phyloP scores from a whole-genome alignment of 106 monocot genomes.

The Allium sativum region DNA sequence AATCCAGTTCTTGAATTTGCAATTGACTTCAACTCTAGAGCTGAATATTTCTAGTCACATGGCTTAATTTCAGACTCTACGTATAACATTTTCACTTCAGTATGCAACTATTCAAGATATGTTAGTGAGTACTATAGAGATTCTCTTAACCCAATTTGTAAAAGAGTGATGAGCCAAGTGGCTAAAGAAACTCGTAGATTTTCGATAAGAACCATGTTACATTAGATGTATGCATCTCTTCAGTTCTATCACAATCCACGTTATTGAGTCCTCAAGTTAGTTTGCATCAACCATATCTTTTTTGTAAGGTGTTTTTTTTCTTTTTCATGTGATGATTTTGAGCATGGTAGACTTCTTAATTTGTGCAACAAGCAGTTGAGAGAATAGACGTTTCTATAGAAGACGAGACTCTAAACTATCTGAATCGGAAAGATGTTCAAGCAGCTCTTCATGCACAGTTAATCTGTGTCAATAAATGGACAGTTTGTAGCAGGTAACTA shows the following conservation, averaged over 20 bases:
- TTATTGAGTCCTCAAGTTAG: slow-evolving; percentile 77
- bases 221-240: slow-evolving; percentile 90
- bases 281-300: no score
- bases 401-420: slow-evolving; percentile 80
- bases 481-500: slow-evolving; percentile 92
- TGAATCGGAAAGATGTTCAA: slow-evolving; percentile 90
- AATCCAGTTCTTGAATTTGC: slow-evolving; percentile 92
- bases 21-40: slow-evolving; percentile 94
- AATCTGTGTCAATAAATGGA: slow-evolving; percentile 42
- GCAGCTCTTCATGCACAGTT: slow-evolving; percentile 64
- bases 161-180: slow-evolving; percentile 76
- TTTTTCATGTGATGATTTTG: no score
- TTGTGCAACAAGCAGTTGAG: slow-evolving; percentile 49
- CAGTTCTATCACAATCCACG: slow-evolving; percentile 73
- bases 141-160: slow-evolving; percentile 52
- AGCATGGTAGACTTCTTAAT: no score
- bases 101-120: slow-evolving; percentile 93
- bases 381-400: slow-evolving; percentile 87
- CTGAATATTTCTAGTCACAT: slow-evolving; percentile 97
- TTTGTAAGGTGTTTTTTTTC: no score
- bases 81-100: slow-evolving; percentile 55
- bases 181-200: slow-evolving; percentile 86
- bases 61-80: slow-evolving; percentile 93
- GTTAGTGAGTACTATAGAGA: slow-evolving; percentile 88
- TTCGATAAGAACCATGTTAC: slow-evolving; percentile 97